Evolutionary conservation across 495 filamentous ascomycete genomes (phyloP), one percentile per base, ranked within the genome.

Genomic region (Sordaria brevicollis): DNA sequence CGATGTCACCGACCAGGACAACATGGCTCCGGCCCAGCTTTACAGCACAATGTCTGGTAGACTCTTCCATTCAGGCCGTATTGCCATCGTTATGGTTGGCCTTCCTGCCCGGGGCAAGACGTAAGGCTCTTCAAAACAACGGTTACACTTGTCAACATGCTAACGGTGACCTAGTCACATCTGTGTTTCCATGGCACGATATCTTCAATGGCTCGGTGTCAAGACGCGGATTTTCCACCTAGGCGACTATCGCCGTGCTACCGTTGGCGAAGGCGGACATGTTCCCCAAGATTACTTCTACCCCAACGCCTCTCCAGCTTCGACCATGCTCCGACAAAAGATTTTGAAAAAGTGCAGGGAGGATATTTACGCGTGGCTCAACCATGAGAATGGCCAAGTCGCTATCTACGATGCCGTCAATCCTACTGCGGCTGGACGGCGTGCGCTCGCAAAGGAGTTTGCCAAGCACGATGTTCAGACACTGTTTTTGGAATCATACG

Each of bases 321-420:
- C 96, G 13, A 89, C 97, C 15, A 87, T 97, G 72, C 84, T 98
- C 19, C 89, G 96, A 62, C 93, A 97, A 79, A 97, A 96, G 82
- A 98, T 99, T 66, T 86, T 98, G 8, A 96, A 97, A 82, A 95
- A 95, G 79, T 99, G 96, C 74, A 89, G 94, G 66, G 94, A 98
- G 78, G 96, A 99, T 75, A 96, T 99, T 37, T 97, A 97, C 70
- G 89, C 91, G 69, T 99, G 97, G 82, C 83, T 99, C 39, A 93
- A 97, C 72, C 89, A 97, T 72, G 96, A 98, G 75, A 98, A 97
- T 75, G 96, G 96, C 13, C 96, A 99, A 75, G 93, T 99, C 67
- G 96, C 96, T 43, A 98, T 99, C 67, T 99, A 98, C 75, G 96
- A 99, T 83, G 95, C 96, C 33, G 96, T 99, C n/a, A 98, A 98